These are phyloP conservation scores for Aspergillus conjunctus DNA, from an alignment of 495 filamentous ascomycete genomes.

Conservation along the genomic window DNA sequence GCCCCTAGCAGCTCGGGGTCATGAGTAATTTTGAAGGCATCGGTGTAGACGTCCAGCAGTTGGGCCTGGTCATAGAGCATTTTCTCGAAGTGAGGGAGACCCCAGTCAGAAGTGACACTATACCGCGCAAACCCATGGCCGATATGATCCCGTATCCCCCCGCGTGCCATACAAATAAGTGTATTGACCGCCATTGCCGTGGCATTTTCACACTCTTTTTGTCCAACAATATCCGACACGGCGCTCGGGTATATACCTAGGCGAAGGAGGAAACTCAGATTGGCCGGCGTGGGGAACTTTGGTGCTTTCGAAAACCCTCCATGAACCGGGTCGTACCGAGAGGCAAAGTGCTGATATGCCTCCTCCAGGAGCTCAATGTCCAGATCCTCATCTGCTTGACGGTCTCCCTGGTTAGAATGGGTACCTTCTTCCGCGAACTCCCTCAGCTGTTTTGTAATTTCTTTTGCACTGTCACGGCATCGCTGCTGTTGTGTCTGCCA, in stretches of 20 bases:
- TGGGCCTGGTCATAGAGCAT: slow-evolving; percentile 97
- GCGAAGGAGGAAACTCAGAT: slow-evolving; percentile 80
- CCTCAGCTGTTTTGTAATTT: slow-evolving; percentile 76
- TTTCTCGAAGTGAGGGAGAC: slow-evolving; percentile 95
- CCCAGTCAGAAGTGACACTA: slow-evolving; percentile 89
- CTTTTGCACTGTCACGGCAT: slow-evolving; percentile 78
- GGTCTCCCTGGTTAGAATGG: slow-evolving; percentile 56
- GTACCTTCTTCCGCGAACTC: slow-evolving; percentile 88
- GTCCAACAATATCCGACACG: slow-evolving; percentile 83
- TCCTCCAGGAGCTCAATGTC: slow-evolving; percentile 93
- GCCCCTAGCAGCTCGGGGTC: slow-evolving; percentile 74
- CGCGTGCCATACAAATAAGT: slow-evolving; percentile 76
- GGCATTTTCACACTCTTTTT: slow-evolving; percentile 73
- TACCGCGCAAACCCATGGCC: slow-evolving; percentile 90
- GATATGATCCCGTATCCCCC: slow-evolving; percentile 90
- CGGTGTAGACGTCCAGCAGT: slow-evolving; percentile 81
- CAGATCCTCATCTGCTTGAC: slow-evolving; percentile 63
- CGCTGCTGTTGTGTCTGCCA: slow-evolving; percentile 84
- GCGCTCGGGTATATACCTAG: slow-evolving; percentile 70
- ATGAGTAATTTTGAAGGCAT: slow-evolving; percentile 76
- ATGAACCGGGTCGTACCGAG: slow-evolving; percentile 74
- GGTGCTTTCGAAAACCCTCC: slow-evolving; percentile 76
- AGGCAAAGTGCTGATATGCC: slow-evolving; percentile 76
- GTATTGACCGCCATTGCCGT: slow-evolving; percentile 81
- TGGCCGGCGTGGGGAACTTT: slow-evolving; percentile 90